Evolutionary conservation across 2,329 filamentous ascomycete species (phyloP).

Genomic region (Cytospora schulzeri): DNA sequence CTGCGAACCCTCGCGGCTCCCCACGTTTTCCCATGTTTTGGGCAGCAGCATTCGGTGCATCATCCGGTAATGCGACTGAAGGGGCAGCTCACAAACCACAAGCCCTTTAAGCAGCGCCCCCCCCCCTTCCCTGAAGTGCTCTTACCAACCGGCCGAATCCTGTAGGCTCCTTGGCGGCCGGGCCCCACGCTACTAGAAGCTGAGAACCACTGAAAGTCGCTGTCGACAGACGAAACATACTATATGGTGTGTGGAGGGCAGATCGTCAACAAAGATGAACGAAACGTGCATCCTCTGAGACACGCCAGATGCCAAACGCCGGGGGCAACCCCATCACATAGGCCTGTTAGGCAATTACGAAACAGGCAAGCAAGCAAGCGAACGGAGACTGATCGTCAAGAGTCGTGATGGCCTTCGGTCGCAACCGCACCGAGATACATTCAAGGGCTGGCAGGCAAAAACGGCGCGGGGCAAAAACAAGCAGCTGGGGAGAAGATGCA

Average conservation of each 20-base stretch:
- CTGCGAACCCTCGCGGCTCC: neutral
- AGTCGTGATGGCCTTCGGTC: slow-evolving; percentile 1
- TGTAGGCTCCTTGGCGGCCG: slow-evolving; percentile 9
- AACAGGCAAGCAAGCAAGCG: neutral
- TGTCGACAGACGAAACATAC: neutral
- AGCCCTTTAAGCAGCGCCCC: neutral
- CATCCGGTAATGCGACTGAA: neutral
- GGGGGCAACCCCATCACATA: neutral
- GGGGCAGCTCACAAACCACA: neutral
- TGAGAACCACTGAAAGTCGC: neutral
- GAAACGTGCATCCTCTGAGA: slow-evolving; percentile 8
- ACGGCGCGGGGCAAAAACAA: slow-evolving; percentile 13
- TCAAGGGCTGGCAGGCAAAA: neutral
- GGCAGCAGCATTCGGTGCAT: neutral
- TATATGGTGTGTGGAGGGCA: neutral
- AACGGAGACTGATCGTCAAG: slow-evolving; percentile 3
- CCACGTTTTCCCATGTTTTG: neutral
- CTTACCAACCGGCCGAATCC: slow-evolving; percentile 1
- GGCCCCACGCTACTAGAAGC: neutral
- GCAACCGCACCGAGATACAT: neutral
- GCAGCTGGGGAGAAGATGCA: slow-evolving; percentile 9
- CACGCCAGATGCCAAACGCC: slow-evolving; percentile 12
- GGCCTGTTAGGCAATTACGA: neutral
- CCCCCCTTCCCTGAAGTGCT: too few relatives aligned
- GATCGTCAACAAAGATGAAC: slow-evolving; percentile 3